Base-by-base conservation (phyloP, 495 filamentous ascomycete genomes). In the Penicillium flavigenum region DNA sequence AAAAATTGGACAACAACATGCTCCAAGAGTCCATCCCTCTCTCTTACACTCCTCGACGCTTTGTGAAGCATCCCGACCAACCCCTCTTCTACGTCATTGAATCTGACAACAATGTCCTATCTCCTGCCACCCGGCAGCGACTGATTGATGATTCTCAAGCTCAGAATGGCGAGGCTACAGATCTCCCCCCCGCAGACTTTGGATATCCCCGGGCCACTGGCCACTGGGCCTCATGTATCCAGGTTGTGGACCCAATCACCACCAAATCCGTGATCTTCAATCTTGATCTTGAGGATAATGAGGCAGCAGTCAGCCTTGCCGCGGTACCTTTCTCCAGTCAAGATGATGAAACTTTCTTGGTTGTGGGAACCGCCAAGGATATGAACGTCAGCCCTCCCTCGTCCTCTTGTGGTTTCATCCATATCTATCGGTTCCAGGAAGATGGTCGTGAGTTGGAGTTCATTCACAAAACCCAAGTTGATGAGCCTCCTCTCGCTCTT, bases 191-290 rank as follows among this genome's bases (percentile, higher is more conserved):
- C 0, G 86, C 88, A 59, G 89, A 96, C 3, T 96, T 98, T 69
- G 95, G 95, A 0, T 90, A 96, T 65, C 89, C 94, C 42, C 83
- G 86, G 31, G 91, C 82, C 10, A 80, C 79, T 62, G 88, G 90
- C 14, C 87, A 95, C 60, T 99, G 95, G 95, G 91, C 95, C 26
- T 96, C 91, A 19, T 96, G 92, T 67, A 90, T 99, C 58, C 88
- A 89, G 63, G 79, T 97, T 14, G 79, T 98, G 19, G 95, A 98
- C 63, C 93, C 95, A 0, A 54, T 93, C 16, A 79, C 77, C 42
- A 81, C 89, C 36, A 90, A 93, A 62, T 74, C 77, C 1, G 85
- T 91, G 5, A 73, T 96, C 9, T 82, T 85, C 54, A 86, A 81
- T 9, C 81, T 97, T 36, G 88, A 98, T 45, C 73, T 99, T 0